Conservation (phyloP, 768 basidiomycete genomes). For the Podaxis pistillaris region DNA sequence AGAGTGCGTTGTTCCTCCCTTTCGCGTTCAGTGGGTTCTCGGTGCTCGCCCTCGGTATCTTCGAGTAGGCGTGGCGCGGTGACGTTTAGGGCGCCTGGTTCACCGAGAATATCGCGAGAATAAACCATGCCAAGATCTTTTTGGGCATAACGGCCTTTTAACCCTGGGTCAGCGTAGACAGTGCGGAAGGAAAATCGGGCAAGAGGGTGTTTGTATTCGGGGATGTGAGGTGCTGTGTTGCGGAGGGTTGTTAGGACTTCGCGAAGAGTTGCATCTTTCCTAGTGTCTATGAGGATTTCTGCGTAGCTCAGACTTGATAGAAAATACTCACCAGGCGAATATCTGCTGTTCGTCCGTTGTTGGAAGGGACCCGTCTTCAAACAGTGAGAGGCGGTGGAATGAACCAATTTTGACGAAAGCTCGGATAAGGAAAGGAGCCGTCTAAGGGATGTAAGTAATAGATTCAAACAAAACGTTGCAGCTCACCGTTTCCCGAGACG, state of each 20-base stretch:
- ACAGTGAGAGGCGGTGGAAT: conserved; percentile 71
- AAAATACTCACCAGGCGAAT: conserved; percentile 63
- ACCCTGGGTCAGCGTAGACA: conserved; percentile 71
- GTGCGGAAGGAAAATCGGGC: conserved; percentile 81
- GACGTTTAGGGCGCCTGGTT: conserved; percentile 60
- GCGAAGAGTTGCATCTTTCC: conserved; percentile 81
- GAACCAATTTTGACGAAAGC: conserved; percentile 80
- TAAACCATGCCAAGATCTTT: conserved; percentile 84
- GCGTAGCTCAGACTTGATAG: not conserved
- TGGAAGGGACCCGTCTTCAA: conserved; percentile 76
- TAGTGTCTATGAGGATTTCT: conserved; percentile 24
- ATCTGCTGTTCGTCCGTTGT: conserved; percentile 81
- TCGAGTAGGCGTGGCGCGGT: conserved; percentile 62
- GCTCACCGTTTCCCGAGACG: conserved; percentile 59
- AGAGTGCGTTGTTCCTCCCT: conserved; percentile 64
- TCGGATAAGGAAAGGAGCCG: conserved; percentile 78
- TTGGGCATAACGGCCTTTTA: conserved; percentile 67
- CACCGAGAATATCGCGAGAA: conserved; percentile 82
- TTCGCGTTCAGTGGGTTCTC: conserved; percentile 33
- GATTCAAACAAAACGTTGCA: not conserved
- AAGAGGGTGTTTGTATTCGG: conserved; percentile 79
- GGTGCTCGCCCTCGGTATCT: conserved; percentile 31
- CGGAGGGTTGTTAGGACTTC: conserved; percentile 80
- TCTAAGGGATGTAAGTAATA: conserved; percentile 38
- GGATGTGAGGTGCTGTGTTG: conserved; percentile 60